Evolutionary conservation across 768 basidiomycete species (phyloP).

Genomic region (Leccinum broughii): DNA sequence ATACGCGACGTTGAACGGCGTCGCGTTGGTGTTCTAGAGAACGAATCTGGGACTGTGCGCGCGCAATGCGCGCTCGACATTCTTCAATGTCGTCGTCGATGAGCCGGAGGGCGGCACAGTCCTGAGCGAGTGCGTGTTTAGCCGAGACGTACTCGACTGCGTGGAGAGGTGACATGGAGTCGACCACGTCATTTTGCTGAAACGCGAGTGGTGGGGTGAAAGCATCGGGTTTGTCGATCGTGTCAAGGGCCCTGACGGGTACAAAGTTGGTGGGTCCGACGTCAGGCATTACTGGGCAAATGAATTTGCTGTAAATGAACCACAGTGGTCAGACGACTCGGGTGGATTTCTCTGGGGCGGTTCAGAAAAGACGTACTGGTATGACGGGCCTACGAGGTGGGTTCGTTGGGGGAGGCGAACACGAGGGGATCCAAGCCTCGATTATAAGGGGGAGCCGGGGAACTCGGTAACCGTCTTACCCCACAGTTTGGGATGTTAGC

Average conservation of each 20-base stretch:
- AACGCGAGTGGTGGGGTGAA: background rate
- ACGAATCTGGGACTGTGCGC: constrained; percentile 15
- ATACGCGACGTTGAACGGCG: constrained; percentile 16
- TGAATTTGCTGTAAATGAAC: constrained; percentile 6
- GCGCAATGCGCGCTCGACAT: constrained; percentile 18
- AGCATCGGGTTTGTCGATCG: background rate
- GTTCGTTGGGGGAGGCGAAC: background rate
- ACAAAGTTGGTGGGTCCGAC: background rate
- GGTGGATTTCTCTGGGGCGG: background rate
- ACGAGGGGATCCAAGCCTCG: background rate
- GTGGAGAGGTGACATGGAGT: constrained; percentile 26
- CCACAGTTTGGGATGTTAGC: background rate
- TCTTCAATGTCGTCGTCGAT: constrained; percentile 20
- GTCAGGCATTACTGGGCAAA: constrained; percentile 5
- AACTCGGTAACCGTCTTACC: background rate
- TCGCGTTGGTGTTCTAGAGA: constrained; percentile 23
- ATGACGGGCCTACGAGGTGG: background rate
- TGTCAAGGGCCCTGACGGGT: background rate
- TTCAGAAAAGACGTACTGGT: constrained; percentile 9
- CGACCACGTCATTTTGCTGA: constrained; percentile 15
- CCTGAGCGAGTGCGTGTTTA: constrained; percentile 20
- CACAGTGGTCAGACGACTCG: background rate
- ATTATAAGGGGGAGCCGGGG: constrained; percentile 11
- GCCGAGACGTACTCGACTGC: constrained; percentile 20
- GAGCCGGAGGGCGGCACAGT: constrained; percentile 16